Evolutionary conservation across 2,329 filamentous ascomycete species (phyloP), one percentile per base, ranked within the genome.

Genomic region (Stachybotrys chartarum): DNA sequence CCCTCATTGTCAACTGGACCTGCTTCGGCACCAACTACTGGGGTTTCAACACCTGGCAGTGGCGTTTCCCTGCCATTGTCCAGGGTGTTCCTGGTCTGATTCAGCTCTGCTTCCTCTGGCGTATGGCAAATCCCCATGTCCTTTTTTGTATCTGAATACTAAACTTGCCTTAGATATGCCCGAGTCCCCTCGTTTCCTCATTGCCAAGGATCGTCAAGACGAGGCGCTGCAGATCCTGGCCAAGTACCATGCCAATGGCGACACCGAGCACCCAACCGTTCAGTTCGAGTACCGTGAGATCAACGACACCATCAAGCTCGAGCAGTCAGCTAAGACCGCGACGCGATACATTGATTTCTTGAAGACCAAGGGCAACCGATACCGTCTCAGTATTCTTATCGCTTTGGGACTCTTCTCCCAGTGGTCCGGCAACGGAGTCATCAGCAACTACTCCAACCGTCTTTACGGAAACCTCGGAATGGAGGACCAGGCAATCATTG

Each of bases 261-360:
- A 84, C 60, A 64, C 63, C 48, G 71, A 78, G 59, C 79, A 86
- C 61, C 67, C 78, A 3, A 78, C 81, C 1, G 84, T 88, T 5
- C 78, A 84, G 60, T 83, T 84, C 61, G 82, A 87, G 63, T 85
- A 77, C 63, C 76, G 76, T 42, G 84, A 88, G 68, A 87, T 87
- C 65, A 78, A 77, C 58, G 78, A 83, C 61, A 84, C 82, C 8
- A 77, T 87, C 54, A 70, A 72, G 49, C 69, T 84, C 45, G 84
- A 87, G 66, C 78, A 78, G 60, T 68, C 76, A 53, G 73, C 74
- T 54, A 71, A 72, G 58, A 74, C 71, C 42, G 71, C 71, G 6
- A 79, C 75, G 45, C 78, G 72, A 54, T 87, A 84, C 65, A 60
- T 78, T 14, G 82, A 85, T 63, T 84, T 87, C 61, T 63, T 86